Evolutionary conservation across 2,329 filamentous ascomycete genomes (phyloP), one percentile per base, ranked within the genome.

Genomic region (Paradendryphiella salina): DNA sequence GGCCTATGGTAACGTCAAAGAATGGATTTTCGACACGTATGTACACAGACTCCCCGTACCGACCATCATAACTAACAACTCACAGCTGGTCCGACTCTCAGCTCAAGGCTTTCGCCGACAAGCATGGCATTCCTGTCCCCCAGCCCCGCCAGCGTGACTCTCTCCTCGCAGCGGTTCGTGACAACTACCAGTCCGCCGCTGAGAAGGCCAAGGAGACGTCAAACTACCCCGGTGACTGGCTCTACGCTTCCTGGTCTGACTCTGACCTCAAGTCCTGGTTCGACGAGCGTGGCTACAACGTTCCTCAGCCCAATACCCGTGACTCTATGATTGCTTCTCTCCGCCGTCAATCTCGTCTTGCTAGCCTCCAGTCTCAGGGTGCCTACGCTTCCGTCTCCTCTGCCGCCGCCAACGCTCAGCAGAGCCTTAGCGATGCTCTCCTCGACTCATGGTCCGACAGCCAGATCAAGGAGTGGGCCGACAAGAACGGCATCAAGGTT

Each of bases 251-350:
- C 6, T 99, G 94, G 94, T 87, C 89, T 44, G 89, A 96, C 59
- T 96, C 92, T 59, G 93, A 96, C 41, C 78, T 96, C 57, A 97
- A 97, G 80, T 83, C 89, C 60, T 99, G 89, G 88, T 86, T 96
- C 38, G 94, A 97, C 66, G 86, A 87, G 61, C 85, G 90, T 61
- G 94, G 94, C 43, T 85, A 93, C 74, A 87, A 90, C 10, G 89
- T 84, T 46, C 93, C 94, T 54, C 93, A 97, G 73, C 88, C 90
- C 23, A 84, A 84, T 40, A 86, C 80, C 54, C 90, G 94, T 54
- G 92, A 97, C 76, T 90, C 90, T 75, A 81, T 97, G 43, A 86
- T 99, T 70, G 90, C 94, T 41, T 82, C 84, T 6, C 88, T 97
- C 53, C 93, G 94, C 66, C 92, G 94, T 62, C 96, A 96, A 77